Evolutionary conservation across 2,329 filamentous ascomycete genomes (phyloP), one percentile per base, ranked within the genome.

Genomic region (Cordyceps javanica): DNA sequence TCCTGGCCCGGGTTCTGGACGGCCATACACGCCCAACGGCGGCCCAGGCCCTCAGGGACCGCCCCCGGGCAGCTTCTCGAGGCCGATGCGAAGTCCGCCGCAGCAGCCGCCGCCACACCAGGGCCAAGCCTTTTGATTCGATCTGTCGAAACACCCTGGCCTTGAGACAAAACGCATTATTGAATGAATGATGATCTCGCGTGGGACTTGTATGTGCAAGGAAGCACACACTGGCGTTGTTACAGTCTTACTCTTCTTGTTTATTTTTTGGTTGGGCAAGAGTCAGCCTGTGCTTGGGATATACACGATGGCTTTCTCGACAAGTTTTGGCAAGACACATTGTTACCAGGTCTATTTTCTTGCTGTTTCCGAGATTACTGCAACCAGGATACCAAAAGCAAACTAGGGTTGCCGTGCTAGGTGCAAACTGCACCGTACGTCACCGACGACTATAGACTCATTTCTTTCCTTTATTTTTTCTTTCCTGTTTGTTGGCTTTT

Each of bases 1-100:
- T 0, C 90, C 87, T 6, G 58, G 56, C 13, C 60, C 60, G 14
- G 60, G 57, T 7, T n/a, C 8, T 4, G 49, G 36, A 2, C 61
- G 54, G 5, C 54, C 54, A 32, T 56, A 56, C 54, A 56, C 54
- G 28, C 54, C 54, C 21, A 56, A 59, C 26, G 48, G 52, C 14
- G 36, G 53, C 36, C 32, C 26, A 6, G 38, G 44, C 36, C 26
- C 49, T 39, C 52, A 60, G 57, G 59, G 63, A 61, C 21, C 64
- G 13, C 63, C 61, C 19, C 55, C 66, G 4, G 61, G 56, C 10
- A 70, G 69, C 58, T 69, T 69, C 53, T 70, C 70, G n/a, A 64
- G 69, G 44, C 71, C 69, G 7, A 65, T 73, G 50, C 65, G 63
- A 25, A 60, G 66, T 3, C 56, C 56, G 7, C 56, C 53, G 9